These are phyloP conservation scores for Cladophialophora immunda DNA, from an alignment of 2,329 filamentous ascomycete species.

Conservation along the genomic window DNA sequence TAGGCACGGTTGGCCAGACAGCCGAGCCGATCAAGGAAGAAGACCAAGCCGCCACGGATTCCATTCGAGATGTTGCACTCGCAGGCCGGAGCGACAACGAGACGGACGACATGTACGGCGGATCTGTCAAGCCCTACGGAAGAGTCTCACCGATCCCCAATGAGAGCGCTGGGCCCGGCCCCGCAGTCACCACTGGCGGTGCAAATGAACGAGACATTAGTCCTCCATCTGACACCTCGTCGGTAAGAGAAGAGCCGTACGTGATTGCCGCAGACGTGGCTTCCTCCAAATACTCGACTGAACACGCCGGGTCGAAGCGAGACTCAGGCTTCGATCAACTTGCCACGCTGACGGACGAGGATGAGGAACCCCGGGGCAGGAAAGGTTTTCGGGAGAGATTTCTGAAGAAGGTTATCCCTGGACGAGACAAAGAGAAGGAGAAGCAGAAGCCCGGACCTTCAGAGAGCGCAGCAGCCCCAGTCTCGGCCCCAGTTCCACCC, in stretches of 20 bases:
- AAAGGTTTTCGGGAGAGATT: slow-evolving; percentile 37
- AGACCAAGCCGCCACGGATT: slow-evolving; percentile 32
- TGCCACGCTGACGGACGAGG: slow-evolving; percentile 27
- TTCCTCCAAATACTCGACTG: slow-evolving; percentile 34
- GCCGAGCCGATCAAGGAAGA: slow-evolving; percentile 23
- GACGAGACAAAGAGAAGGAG: slow-evolving; percentile 30
- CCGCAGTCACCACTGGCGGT: slow-evolving; percentile 8
- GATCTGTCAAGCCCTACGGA: slow-evolving; percentile 24
- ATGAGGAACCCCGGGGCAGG: slow-evolving; percentile 36
- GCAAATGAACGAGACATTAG: slow-evolving; percentile 32
- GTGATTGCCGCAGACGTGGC: slow-evolving; percentile 37
- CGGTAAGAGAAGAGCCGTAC: slow-evolving; percentile 31
- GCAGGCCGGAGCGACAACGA: slow-evolving; percentile 39
- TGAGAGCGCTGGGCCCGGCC: slow-evolving; percentile 6
- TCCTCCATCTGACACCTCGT: slow-evolving; percentile 35
- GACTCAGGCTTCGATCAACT: slow-evolving; percentile 30
- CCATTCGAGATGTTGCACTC: slow-evolving; percentile 42
- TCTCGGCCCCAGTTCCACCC: slow-evolving; percentile 6
- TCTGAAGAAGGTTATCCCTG: slow-evolving; percentile 37
- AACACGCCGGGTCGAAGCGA: slow-evolving; percentile 28
- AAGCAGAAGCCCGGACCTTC: slow-evolving; percentile 22
- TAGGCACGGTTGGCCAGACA: background rate
- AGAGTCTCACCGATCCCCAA: slow-evolving; percentile 30
- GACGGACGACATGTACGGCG: slow-evolving; percentile 40
- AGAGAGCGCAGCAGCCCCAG: slow-evolving; percentile 4